Conservation (phyloP, 2,329 filamentous ascomycete genomes). For the Pseudocercospora musae region DNA sequence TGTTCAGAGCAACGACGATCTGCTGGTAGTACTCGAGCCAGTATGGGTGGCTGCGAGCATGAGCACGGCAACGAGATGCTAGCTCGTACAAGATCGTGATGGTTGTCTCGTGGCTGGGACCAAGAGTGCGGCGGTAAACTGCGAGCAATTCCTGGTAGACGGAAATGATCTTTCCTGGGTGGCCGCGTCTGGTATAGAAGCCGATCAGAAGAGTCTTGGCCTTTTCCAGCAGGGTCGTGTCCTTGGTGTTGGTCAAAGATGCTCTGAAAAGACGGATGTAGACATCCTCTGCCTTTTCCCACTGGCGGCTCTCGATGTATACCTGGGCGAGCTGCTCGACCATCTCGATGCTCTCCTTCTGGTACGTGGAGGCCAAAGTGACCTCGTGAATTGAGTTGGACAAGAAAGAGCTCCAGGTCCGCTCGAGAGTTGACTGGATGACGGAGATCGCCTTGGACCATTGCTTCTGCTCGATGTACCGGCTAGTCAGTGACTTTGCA, state of each 20-base stretch:
- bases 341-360: conserved; percentile 47
- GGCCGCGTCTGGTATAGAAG: conserved; percentile 41
- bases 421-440: conserved; percentile 45
- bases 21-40: conserved; percentile 49
- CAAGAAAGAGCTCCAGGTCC: conserved; percentile 49
- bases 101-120: conserved; percentile 42
- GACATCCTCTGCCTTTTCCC: conserved; percentile 40
- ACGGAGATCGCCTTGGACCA: conserved; percentile 48
- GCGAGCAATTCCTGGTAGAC: conserved; percentile 40
- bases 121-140: conserved; percentile 33
- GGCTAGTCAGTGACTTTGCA: conserved; percentile 39
- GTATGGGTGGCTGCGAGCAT: conserved; percentile 43
- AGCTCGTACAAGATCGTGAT: conserved; percentile 50
- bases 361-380: conserved; percentile 41
- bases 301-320: conserved; percentile 40
- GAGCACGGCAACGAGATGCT: conserved; percentile 37
- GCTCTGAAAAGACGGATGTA: conserved; percentile 41
- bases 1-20: conserved; percentile 44
- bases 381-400: conserved; percentile 41
- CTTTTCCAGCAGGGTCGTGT: conserved; percentile 35
- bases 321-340: conserved; percentile 47
- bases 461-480: conserved; percentile 47
- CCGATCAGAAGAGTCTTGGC: conserved; percentile 34
- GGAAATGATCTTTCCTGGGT: conserved; percentile 36
- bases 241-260: conserved; percentile 31